Evolutionary conservation across 257 asterid genomes (phyloP), one percentile per base, ranked within the genome.

Genomic region (Cynanchum wilfordii): DNA sequence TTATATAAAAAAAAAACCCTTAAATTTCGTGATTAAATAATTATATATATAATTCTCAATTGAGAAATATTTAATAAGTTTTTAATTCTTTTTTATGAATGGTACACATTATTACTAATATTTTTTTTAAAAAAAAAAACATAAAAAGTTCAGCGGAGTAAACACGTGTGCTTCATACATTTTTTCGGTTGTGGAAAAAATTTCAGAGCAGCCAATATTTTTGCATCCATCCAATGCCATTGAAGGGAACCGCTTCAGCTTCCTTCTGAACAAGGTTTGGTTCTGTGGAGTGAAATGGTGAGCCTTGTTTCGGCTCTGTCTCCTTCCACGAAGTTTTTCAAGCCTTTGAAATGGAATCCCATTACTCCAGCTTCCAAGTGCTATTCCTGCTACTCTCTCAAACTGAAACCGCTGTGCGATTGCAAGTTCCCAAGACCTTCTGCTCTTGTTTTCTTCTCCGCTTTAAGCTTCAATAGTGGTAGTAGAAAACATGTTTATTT

Each of bases 291-390:
- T 13, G 78, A 70, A 86, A 84, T 92, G 98, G 85, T 70, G 73
- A 77, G 70, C 80, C 78, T 60, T 73, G 71, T 90, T 58, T 73
- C 84, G 52, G 78, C 84, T 76, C 73, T 87, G 60, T 82, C 83
- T 81, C 85, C 82, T 76, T 76, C 81, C 13, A 81, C 84, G 33
- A 87, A 88, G 74, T 78, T 79, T 70, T 22, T 63, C 76, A 52
- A 57, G 70, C 81, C 73, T 75, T 56, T 20, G 4, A 86, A 77
- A 62, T 84, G 22, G 5, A 86, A 77, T 38, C 83, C 73, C 50
- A 33, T 75, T 55, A 57, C 7, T n/a, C 11, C 83, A 55, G 33
- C 42, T 20, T 42, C 50, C 30, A 77, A 29, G 42, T 52, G 59
- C 62, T 55, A 71, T 36, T 20, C 71, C 57, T 13, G 38, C 6